Conservation (phyloP, 495 filamentous ascomycete genomes). For the Bathelium albidoporum region DNA sequence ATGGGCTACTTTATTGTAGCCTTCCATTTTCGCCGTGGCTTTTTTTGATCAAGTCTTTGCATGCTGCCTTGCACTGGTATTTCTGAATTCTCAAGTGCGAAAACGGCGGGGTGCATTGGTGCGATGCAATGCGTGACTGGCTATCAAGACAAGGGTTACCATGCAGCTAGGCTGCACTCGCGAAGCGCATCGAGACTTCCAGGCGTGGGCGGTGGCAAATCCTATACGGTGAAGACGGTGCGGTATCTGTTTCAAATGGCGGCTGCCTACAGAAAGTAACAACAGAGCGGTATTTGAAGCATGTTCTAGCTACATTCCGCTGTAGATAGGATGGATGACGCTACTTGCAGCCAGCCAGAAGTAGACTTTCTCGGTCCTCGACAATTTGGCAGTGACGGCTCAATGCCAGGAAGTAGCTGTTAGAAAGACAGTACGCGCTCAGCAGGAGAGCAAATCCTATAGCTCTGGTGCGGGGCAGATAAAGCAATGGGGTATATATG, state of each 20-base stretch:
- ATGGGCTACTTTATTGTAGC: constrained; percentile 9
- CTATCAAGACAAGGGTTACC: not conserved
- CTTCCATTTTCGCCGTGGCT: not conserved
- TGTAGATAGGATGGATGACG: not conserved
- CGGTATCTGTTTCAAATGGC: not conserved
- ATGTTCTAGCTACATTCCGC: not conserved
- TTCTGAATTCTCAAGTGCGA: not conserved
- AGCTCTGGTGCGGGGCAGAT: not conserved
- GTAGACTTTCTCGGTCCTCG: not conserved
- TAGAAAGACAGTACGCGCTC: too few species aligned
- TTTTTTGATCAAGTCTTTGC: not conserved
- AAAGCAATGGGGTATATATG: constrained; percentile 2
- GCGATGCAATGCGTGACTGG: too few species aligned
- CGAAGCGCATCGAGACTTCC: too few species aligned
- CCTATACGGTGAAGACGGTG: not conserved
- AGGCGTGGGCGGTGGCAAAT: not conserved
- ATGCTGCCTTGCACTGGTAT: not conserved
- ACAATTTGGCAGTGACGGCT: not conserved
- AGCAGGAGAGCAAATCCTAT: too few species aligned
- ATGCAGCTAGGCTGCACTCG: not conserved
- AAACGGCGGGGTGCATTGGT: not conserved
- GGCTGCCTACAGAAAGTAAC: not conserved
- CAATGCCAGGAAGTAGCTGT: not conserved
- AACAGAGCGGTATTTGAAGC: not conserved
- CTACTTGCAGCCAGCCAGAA: not conserved